phyloP scores from a whole-genome alignment of 2,329 filamentous ascomycete species.

The Byssochlamys sp. region DNA sequence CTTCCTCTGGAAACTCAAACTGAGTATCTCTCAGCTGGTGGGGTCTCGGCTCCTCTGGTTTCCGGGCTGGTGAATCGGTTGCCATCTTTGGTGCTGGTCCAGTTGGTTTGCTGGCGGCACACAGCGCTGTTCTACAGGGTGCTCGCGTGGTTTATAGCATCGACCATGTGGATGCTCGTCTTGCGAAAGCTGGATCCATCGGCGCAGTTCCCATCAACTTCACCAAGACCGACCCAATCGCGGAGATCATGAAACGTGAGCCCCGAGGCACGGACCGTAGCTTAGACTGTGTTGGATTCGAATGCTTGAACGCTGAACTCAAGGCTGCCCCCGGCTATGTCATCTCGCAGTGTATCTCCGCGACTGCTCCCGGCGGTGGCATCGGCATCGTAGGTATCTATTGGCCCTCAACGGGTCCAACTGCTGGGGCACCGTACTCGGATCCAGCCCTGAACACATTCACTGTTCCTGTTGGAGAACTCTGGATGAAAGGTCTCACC shows the following conservation, averaged over 20 bases:
- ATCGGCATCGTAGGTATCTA: background rate
- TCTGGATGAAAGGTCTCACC: background rate
- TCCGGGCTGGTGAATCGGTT: slow-evolving; percentile 52
- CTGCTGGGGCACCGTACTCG: background rate
- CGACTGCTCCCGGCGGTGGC: background rate
- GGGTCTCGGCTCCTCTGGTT: slow-evolving; percentile 40
- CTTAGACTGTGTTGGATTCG: slow-evolving; percentile 1
- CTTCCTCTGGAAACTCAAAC: background rate
- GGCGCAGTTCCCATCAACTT: slow-evolving; percentile 55
- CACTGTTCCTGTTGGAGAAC: background rate
- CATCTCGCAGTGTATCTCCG: background rate
- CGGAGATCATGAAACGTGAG: slow-evolving; percentile 1
- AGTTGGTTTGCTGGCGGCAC: slow-evolving; percentile 58
- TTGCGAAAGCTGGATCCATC: slow-evolving; percentile 52
- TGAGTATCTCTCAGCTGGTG: background rate
- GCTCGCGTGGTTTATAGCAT: slow-evolving; percentile 54
- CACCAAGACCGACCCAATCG: slow-evolving; percentile 33
- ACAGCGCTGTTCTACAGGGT: slow-evolving; percentile 51
- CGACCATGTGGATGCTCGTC: slow-evolving; percentile 51
- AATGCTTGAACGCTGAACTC: background rate
- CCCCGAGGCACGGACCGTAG: background rate
- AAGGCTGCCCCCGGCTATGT: background rate
- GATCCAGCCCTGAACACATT: background rate
- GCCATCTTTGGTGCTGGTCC: slow-evolving; percentile 57
- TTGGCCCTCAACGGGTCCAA: background rate